Conservation (phyloP, 148 eudicot species). For the Cornus kousa region DNA sequence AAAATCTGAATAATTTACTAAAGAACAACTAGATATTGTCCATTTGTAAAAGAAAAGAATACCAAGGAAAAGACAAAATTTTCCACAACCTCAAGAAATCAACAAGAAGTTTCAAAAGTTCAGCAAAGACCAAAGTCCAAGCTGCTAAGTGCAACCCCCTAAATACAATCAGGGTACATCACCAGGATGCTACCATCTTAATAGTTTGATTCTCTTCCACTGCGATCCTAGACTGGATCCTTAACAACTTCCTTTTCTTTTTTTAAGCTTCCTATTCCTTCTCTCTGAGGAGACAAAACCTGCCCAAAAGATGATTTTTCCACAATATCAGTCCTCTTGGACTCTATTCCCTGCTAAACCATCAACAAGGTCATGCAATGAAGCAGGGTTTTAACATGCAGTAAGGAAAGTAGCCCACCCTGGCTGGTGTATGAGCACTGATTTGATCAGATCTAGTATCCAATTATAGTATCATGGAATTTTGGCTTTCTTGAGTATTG, state of each 20-base stretch:
- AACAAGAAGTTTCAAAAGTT: too few species aligned
- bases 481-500: too few species aligned
- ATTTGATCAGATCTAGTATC: too few species aligned
- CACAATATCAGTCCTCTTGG: not conserved
- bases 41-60: too few species aligned
- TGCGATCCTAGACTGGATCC: not conserved
- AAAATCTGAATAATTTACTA: not conserved
- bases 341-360: not conserved
- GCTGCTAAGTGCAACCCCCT: not conserved
- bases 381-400: not conserved
- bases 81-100: too few species aligned
- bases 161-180: too few species aligned
- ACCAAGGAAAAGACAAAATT: too few species aligned
- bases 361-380: not conserved
- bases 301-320: not conserved
- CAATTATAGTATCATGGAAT: too few species aligned
- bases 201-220: not conserved
- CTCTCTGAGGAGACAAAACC: not conserved
- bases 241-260: not conserved
- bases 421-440: too few species aligned
- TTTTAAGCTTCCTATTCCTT: not conserved
- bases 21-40: not conserved
- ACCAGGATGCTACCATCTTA: too few species aligned
- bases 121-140: not conserved
- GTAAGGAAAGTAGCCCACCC: not conserved